Base-by-base conservation (phyloP, 2,329 filamentous ascomycete genomes). In the Hymenoscyphus scutula region DNA sequence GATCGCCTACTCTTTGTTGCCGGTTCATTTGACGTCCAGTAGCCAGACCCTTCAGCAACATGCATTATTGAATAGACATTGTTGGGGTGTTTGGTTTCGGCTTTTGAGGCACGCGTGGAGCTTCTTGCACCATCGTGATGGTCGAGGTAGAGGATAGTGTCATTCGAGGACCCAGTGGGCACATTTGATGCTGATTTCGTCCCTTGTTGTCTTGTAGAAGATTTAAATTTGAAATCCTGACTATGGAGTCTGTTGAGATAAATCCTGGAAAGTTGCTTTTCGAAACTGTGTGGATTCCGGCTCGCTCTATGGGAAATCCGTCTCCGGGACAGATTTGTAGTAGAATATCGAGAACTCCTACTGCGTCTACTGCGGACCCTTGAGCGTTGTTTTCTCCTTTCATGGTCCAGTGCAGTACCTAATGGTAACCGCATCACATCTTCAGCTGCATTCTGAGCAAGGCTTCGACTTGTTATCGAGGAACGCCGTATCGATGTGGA, bases 11-110 rank as follows among this genome's bases (percentile, higher is more conserved):
- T 60, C 19, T 34, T 15, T 13, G 41, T 59, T n/a, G 59, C 41
- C 30, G 45, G n/a, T 37, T 59, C 41, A 11, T 29, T 55, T 19
- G 61, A 60, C 48, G 53, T 65, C 65, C 65, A 67, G 53, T 68
- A 70, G 7, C 60, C 58, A 41, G 68, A 65, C 19, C 60, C 54
- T 53, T 69, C 68, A 2, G 67, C 60, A 66, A 67, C 61, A 13
- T 68, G 64, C 64, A 67, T 69, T 62, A 69, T 64, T 2, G 67
- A 67, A 32, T 69, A 68, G 1, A 56, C 53, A 30, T 58, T 61
- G 17, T 63, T 54, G 17, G 55, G 27, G 15, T 61, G 51, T 6
- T 55, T 6, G 13, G 56, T 17, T 27, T 64, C 63, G 17, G 34
- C n/a, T 27, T 37, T 61, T 56, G 56, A 65, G 19, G 59, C 17